Base-by-base conservation (phyloP, 495 filamentous ascomycete species). In the Barbatosphaeria neglecta region DNA sequence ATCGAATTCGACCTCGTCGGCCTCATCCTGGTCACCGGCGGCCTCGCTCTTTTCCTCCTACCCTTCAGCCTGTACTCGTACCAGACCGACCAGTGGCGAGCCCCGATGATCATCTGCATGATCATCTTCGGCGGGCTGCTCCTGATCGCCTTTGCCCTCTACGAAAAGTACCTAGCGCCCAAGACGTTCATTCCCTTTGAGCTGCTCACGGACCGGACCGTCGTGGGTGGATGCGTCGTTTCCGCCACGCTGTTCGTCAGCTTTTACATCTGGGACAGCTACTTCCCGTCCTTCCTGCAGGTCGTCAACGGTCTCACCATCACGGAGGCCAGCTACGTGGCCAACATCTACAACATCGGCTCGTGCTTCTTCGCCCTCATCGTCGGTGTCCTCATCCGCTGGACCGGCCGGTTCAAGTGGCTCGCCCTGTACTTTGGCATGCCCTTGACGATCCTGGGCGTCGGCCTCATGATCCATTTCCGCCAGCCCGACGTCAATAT, bases 391-490 rank as follows among this genome's bases (percentile, higher is more conserved):
- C 55, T 68, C 45, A 74, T 85, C 56, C 75, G 76, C 53, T 60
- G 61, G 39, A 67, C 72, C 15, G 76, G 73, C 48, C 62, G 80
- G 42, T 80, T 67, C 66, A 78, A 82, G 61, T 82, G 67, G 46
- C 49, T 85, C 0, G 81, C 82, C 0, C 58, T 87, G 17, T 67
- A 74, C 57, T 69, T 82, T 40, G 73, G 84, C 19, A 74, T 82
- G 2, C 74, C 79, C 0, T 74, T 83, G 15, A 71, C 84, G 44
- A 75, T 85, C 71, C 52, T 73, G 67, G 84, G 80, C 18, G 70
- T 81, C 9, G 83, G 80, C 3, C 69, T 89, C n/a, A 79, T 88
- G 75, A 84, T 89, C 50, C 66, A 84, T 50, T 87, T 86, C 73
- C 79, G 84, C 27, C 64, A 76, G 45, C 62, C 68, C 2, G 64